Base-by-base conservation (phyloP, 1,284 basidiomycete species). In the Cutaneotrichosporon sp. region DNA sequence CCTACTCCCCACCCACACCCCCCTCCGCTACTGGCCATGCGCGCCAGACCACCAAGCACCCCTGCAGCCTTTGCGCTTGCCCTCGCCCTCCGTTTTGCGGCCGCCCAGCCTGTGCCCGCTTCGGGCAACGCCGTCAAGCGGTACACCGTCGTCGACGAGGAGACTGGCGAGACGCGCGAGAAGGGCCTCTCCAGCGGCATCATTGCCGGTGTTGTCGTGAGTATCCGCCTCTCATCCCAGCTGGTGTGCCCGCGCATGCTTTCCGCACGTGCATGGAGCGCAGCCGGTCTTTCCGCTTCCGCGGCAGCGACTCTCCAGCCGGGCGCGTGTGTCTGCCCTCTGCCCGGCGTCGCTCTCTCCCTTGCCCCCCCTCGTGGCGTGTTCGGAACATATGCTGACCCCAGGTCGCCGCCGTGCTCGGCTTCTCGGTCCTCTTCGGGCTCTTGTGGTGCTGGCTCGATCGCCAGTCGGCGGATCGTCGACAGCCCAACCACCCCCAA, bases 181-280 rank as follows among this genome's bases (percentile, higher is more conserved):
- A 50, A 50, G 18, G 51, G 51, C 13, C 51, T 53, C 1, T 20
- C 33, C 11, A 24, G 33, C 20, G 51, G 51, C 34, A 13, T 36
- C n/a, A 53, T 53, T 20, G 51, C 51, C 11, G 51, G 51, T 11
- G 14, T 53, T 36, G 51, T 53, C 8, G 51, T 53, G 47, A 50
- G 47, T 49, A 11, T 25, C 5, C 11, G 22, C 4, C 2, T 13
- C n/a, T 22, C n/a, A 45, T 45, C 45, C 16, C 18, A n/a, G 18
- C 38, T 7, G 18, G 16, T 36, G 34, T 4, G 10, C 5, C 13
- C 34, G 6, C 13, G 34, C 11, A 13, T 36, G 34, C 34, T 36
- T 36, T 36, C 34, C 34, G 34, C 34, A 36, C 14, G 34, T 5
- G 16, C 13, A 36, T 8, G 34, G 1, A 13, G 34, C 16, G 34